Percentiles rank a stretch among this genome's conserved stretches.
These are phyloP conservation scores for Hanseniaspora taiwanica DNA, from an alignment of 805 yeast species.

Conservation along the genomic window DNA sequence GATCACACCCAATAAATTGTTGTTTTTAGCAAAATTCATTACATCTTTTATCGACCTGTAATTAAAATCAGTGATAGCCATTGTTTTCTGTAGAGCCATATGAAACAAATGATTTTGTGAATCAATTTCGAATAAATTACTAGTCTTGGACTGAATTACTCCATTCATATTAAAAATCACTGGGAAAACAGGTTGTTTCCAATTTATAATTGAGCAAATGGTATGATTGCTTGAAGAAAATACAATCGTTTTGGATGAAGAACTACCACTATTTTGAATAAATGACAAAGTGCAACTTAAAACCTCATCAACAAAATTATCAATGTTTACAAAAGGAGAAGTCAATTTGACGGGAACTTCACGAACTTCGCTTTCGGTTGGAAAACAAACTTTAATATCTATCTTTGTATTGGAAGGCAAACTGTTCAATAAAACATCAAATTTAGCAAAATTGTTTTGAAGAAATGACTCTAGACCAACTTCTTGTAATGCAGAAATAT, in stretches of 20 bases:
- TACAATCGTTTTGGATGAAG: constrained; percentile 49
- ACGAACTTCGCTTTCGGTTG: constrained; percentile 40
- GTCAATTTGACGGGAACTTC: constrained; percentile 29
- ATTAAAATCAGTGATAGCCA: constrained; percentile 7
- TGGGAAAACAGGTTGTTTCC: constrained; percentile 98
- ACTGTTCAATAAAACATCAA: constrained; percentile 41
- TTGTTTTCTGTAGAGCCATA: constrained; percentile 5
- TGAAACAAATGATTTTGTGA: constrained; percentile 19
- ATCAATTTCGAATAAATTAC: constrained; percentile 13
- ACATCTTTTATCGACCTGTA: constrained; percentile 71
- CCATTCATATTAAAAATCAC: constrained; percentile 77
- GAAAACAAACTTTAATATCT: constrained; percentile 64
- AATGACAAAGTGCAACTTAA: constrained; percentile 64
- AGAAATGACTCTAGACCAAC: too few species aligned
- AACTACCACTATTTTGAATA: constrained; percentile 37
- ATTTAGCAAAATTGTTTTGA: constrained; percentile 37
- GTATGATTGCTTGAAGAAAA: constrained; percentile 79
- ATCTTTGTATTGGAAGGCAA: constrained; percentile 51
- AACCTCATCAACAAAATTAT: constrained; percentile 63
- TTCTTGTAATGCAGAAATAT: too few species aligned
- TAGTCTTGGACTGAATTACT: constrained; percentile 21
- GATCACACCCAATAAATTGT: constrained; percentile 76
- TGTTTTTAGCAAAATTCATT: constrained; percentile 61
- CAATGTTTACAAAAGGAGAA: constrained; percentile 38
- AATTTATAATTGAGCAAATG: constrained; percentile 86